Evolutionary conservation across 106 monocot genomes (phyloP).

Genomic region (Dendrobium catenatum): DNA sequence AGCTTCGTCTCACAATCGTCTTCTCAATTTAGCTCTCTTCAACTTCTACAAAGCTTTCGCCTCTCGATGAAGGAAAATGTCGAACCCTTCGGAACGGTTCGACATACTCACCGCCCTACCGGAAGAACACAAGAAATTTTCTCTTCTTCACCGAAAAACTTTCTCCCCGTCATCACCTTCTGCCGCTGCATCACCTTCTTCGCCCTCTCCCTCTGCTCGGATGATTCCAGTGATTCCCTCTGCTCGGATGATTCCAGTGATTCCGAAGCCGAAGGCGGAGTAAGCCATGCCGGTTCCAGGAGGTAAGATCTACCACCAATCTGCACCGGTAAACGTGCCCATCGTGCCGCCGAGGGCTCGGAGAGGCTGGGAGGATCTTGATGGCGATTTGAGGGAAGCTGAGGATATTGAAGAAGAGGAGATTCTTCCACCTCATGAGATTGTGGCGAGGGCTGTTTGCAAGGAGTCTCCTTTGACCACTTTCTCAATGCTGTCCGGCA

Average conservation of each 20-base stretch:
- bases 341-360: conserved; percentile 11
- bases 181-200: conserved; percentile 16
- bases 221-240: conserved; percentile 38
- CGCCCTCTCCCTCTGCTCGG: conserved; percentile 20
- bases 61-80: too few relatives aligned
- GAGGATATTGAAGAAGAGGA: conserved; percentile 34
- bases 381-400: conserved; percentile 10
- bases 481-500: conserved; percentile 75
- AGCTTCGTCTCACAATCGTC: too few relatives aligned
- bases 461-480: conserved; percentile 65
- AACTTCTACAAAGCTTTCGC: too few relatives aligned
- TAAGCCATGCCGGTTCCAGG: not conserved
- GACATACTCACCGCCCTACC: conserved; percentile 47
- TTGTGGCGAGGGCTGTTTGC: conserved; percentile 48
- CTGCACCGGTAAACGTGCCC: conserved; percentile 64
- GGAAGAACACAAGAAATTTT: conserved; percentile 26
- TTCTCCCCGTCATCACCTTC: conserved; percentile 13
- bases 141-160: conserved; percentile 20
- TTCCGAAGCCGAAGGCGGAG: conserved; percentile 34
- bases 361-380: not conserved
- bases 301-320: conserved; percentile 37
- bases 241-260: conserved; percentile 35
- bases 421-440: conserved; percentile 87
- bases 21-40: too few relatives aligned
- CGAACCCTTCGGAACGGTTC: not conserved